phyloP scores from a whole-genome alignment of 805 yeast genomes.

The Metschnikowia arizonensis region DNA sequence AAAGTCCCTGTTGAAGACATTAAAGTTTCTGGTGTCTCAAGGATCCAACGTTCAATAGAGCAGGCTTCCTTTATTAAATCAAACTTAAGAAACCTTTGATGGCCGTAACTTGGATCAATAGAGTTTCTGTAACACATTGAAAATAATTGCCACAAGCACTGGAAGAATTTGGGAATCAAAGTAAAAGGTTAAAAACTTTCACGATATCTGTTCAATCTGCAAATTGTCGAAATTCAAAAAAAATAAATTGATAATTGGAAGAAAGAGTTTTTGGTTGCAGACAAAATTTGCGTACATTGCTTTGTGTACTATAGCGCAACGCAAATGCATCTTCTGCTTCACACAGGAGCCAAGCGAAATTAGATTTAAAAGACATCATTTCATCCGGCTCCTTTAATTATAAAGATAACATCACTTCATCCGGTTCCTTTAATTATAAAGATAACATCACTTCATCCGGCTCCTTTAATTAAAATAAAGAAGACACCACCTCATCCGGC shows the following conservation, averaged over 20 bases:
- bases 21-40: not conserved
- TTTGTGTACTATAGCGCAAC: not conserved
- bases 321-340: not conserved
- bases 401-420: too few species aligned
- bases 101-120: not conserved
- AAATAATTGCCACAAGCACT: not conserved
- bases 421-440: too few species aligned
- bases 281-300: not conserved
- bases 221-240: not conserved
- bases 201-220: not conserved
- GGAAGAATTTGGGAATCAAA: not conserved
- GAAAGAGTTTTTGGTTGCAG: not conserved
- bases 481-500: too few species aligned
- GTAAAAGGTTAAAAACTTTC: not conserved
- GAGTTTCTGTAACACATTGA: not conserved
- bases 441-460: too few species aligned
- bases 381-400: too few species aligned
- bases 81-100: not conserved
- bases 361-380: too few species aligned
- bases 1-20: not conserved
- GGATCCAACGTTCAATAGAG: not conserved
- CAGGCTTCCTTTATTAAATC: not conserved
- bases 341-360: too few species aligned
- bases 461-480: too few species aligned
- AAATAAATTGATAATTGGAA: not conserved